These are phyloP conservation scores for Xylaria sp. DNA, from an alignment of 2,329 filamentous ascomycete species.

Conservation along the genomic window DNA sequence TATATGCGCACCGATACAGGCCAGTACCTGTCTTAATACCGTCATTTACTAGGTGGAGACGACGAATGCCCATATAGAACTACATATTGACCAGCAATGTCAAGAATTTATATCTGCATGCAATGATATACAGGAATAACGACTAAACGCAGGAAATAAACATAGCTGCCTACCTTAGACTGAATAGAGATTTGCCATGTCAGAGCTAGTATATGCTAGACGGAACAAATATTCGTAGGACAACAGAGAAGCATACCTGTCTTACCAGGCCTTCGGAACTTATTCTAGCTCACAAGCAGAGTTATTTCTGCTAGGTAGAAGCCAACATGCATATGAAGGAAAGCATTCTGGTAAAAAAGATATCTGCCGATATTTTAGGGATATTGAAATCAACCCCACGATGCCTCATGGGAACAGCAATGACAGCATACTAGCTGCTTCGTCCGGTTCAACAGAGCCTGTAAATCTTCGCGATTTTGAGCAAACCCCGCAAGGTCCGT, in stretches of 20 bases:
- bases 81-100: neutral
- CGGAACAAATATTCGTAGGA: slow-evolving; percentile 3
- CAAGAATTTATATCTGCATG: neutral
- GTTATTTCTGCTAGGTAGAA: neutral
- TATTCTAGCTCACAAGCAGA: neutral
- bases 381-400: neutral
- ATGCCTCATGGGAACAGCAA: neutral
- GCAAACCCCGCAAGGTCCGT: neutral
- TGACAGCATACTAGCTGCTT: neutral
- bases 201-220: neutral
- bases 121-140: neutral
- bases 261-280: neutral
- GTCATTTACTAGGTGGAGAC: neutral
- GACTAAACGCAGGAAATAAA: neutral
- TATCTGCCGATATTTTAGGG: neutral
- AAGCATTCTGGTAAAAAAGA: neutral
- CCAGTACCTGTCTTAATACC: too few species aligned
- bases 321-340: neutral
- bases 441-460: neutral
- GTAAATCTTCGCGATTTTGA: neutral
- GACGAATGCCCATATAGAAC: neutral
- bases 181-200: neutral
- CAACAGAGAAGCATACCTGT: neutral
- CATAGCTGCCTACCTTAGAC: neutral
- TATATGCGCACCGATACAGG: neutral